Base-by-base conservation (phyloP, 2,329 filamentous ascomycete genomes). In the Dryadomyces quercivorus region DNA sequence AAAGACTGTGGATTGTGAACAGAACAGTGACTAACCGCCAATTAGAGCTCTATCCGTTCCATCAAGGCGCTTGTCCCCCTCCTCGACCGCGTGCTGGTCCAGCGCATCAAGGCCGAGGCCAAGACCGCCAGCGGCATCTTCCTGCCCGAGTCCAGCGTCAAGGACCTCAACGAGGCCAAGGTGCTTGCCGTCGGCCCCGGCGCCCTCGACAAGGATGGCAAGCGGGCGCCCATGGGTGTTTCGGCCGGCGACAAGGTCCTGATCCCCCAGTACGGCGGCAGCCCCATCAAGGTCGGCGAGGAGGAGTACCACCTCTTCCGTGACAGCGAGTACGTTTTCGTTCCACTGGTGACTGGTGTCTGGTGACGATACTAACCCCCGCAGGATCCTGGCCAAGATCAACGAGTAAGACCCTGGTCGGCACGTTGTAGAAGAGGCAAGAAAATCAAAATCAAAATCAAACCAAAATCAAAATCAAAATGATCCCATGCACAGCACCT, bases 91-190 rank as follows among this genome's bases (percentile, higher is more conserved):
- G 90, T 98, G 64, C 86, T 98, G 61, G 89, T 98, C 63, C 93
- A 98, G 84, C 89, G 93, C 74, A 75, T 96, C 76, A 97, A 97
- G 79, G 88, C 92, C 66, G 92, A 97, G 75, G 73, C 90, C 69
- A 96, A 96, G 81, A 98, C 93, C 51, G 90, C 93, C 64, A 85
- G 85, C 67, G 93, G 93, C 66, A 95, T 98, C 80, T 96, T 94
- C 80, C 87, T 98, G 61, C 93, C 93, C 63, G 93, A 98, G 78
- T 91, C 85, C 59, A 88, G 86, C 66, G 89, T 97, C 68, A 95
- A 98, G 82, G 93, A 98, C 73, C 82, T 97, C 69, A 97, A 96
- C 75, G 92, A 97, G 79, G 93, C 88, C 65, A 91, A 89, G 75
- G 93, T 98, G 55, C 77, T 98, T 58, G 93, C 93, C 59, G 92